Percentiles rank a stretch among this genome's conserved stretches.
These are phyloP conservation scores for Starmerella cellae DNA, from an alignment of 805 yeast species.

Conservation along the genomic window DNA sequence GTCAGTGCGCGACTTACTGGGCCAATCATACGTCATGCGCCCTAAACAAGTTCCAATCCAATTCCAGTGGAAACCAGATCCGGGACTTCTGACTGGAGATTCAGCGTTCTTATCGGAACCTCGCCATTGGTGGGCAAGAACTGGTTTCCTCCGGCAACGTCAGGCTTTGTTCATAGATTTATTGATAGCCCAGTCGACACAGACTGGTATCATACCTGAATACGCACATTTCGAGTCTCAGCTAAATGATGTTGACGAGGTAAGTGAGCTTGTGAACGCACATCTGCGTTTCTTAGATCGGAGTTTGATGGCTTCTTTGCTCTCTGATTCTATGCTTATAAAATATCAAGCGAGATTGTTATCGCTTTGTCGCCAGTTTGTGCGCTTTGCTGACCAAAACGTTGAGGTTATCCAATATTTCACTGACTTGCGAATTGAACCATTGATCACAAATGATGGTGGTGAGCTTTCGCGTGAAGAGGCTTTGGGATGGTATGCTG, in stretches of 20 bases:
- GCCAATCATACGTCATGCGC: conserved; percentile 20
- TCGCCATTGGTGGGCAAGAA: conserved; percentile 28
- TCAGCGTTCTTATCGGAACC: conserved; percentile 28
- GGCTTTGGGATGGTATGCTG: conserved; percentile 22
- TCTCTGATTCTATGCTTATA: conserved; percentile 46
- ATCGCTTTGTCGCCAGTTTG: conserved; percentile 25
- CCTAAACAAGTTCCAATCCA: not conserved
- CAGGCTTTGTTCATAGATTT: conserved; percentile 47
- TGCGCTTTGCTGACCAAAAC: conserved; percentile 19
- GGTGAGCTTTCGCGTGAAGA: conserved; percentile 19
- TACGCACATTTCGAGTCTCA: conserved; percentile 33
- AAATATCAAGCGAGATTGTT: conserved; percentile 34
- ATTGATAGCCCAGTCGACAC: conserved; percentile 41
- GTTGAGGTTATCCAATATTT: conserved; percentile 19
- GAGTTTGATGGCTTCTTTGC: conserved; percentile 49
- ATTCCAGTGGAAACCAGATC: conserved; percentile 41
- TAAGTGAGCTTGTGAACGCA: conserved; percentile 34
- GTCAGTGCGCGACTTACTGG: conserved; percentile 45
- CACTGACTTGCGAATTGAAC: conserved; percentile 22
- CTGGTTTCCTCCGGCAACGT: conserved; percentile 30
- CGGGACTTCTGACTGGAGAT: conserved; percentile 56
- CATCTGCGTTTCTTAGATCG: conserved; percentile 50
- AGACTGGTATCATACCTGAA: conserved; percentile 46
- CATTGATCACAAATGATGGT: conserved; percentile 17
- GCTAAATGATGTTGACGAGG: conserved; percentile 26